Base-by-base conservation (phyloP, 768 basidiomycete species). In the Boletellus ananiceps region DNA sequence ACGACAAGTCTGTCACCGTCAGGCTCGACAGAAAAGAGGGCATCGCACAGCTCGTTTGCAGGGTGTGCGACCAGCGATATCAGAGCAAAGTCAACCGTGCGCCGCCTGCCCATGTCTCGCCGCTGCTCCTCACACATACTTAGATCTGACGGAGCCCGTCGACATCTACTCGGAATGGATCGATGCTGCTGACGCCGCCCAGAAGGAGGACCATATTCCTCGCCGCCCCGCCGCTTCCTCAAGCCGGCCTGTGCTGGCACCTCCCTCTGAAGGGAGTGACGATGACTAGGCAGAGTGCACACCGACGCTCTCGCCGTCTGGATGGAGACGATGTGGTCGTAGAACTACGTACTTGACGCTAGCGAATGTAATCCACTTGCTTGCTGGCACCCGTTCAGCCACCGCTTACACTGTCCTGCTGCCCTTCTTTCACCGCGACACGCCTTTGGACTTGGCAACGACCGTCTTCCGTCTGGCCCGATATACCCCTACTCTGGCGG, bases 141-240 rank as follows among this genome's bases (percentile, higher is more conserved):
- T 63, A 93, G 90, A 93, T 65, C 74, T 93, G 45, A 90, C 89
- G 1, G 90, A 92, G 57, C 81, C 90, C 14, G 82, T 93, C 49
- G 90, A 93, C 66, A 88, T 93, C 27, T 93, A 91, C 65, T 90
- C 89, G 7, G 88, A 90, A 63, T 93, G 90, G 90, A 89, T 92
- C 54, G 88, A 91, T 64, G 88, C 88, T 42, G 86, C 88, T 6
- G 88, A 91, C 64, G 84, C 86, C 8, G 88, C 88, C 31, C 84
- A 89, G 63, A 78, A 73, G 50, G 81, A 85, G 42, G 79, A 78
- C 15, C 74, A 75, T 4, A 61, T 71, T 21, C 64, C 71, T 31
- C 79, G 81, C 34, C 79, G 83, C 37, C 75, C 80, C 3, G 70
- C 75, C 8, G 64, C 66, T 32, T 76, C 74, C 23, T 88, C 87